phyloP scores from a whole-genome alignment of 2,329 filamentous ascomycete species.

The Penicillium aurantiogriseum region DNA sequence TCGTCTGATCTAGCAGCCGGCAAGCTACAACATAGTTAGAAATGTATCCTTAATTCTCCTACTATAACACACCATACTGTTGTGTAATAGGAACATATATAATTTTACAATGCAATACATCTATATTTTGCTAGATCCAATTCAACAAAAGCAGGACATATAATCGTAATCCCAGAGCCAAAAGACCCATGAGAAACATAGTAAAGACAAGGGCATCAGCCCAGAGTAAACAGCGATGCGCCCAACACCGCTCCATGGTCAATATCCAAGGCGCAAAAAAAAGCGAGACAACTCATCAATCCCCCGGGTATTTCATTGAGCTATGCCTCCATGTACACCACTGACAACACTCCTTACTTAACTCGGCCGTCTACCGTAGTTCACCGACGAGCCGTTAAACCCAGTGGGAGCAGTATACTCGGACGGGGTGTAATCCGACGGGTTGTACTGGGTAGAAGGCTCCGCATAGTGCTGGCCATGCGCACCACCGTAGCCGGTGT shows the following conservation, averaged over 20 bases:
- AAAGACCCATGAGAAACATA: constrained; percentile 1
- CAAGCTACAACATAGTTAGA: too few species aligned
- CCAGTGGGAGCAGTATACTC: constrained; percentile 14
- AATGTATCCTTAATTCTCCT: too few species aligned
- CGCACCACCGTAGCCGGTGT: constrained; percentile 42
- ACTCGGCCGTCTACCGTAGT: constrained; percentile 19
- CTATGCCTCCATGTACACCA: neutral
- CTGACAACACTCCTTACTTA: neutral
- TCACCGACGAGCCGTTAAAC: constrained; percentile 16
- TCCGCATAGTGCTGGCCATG: constrained; percentile 36
- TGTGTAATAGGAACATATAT: neutral
- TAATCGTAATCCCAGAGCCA: constrained; percentile 10
- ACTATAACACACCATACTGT: too few species aligned
- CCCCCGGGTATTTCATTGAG: constrained; percentile 21
- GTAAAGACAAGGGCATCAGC: constrained; percentile 14
- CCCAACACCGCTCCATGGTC: constrained; percentile 37
- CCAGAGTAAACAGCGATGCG: constrained; percentile 23
- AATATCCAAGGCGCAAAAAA: constrained; percentile 26
- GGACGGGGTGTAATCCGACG: constrained; percentile 9
- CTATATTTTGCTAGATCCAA: constrained; percentile 6
- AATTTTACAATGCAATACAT: neutral
- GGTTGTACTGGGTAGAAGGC: constrained; percentile 5
- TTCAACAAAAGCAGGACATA: constrained; percentile 8
- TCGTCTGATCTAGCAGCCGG: too few species aligned
- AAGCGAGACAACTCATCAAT: constrained; percentile 15